Conservation (phyloP, 2,329 filamentous ascomycete species). For the Canariomyces notabilis region DNA sequence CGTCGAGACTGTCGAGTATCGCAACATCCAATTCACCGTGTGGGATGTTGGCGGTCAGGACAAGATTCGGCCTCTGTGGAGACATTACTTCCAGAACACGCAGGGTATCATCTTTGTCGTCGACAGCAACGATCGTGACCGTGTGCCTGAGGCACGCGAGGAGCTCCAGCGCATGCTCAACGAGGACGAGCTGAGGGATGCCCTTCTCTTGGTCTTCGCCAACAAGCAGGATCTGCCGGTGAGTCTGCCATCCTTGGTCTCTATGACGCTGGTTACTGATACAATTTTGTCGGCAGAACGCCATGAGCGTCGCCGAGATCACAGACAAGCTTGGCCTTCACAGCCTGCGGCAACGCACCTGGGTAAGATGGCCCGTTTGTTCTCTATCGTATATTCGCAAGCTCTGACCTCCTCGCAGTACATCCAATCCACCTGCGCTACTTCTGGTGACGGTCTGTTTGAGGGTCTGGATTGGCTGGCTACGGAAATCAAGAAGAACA, state of each 20-base stretch:
- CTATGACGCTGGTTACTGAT: slow-evolving; percentile 25
- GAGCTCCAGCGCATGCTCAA: slow-evolving; percentile 98
- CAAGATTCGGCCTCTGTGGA: slow-evolving; percentile 99
- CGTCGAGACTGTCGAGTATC: slow-evolving; percentile 99
- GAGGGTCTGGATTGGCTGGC: slow-evolving; percentile 96
- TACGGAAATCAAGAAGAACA: slow-evolving; percentile 71
- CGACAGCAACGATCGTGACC: slow-evolving; percentile 97
- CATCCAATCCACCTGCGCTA: slow-evolving; percentile 99
- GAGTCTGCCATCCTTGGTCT: slow-evolving; percentile 35
- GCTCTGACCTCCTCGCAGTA: slow-evolving; percentile 53
- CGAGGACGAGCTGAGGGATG: slow-evolving; percentile 97
- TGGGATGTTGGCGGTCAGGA: slow-evolving; percentile 99
- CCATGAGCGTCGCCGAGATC: slow-evolving; percentile 99
- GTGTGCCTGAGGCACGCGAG: slow-evolving; percentile 93
- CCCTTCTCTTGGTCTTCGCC: slow-evolving; percentile 93
- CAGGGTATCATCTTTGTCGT: slow-evolving; percentile 99
- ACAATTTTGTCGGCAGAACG: slow-evolving; percentile 64
- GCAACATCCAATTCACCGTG: slow-evolving; percentile 99
- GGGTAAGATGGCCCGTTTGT: slow-evolving; percentile 62
- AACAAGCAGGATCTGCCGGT: slow-evolving; percentile 99
- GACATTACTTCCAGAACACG: slow-evolving; percentile 99
- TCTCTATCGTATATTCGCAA: neutral
- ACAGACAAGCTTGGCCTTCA: slow-evolving; percentile 99
- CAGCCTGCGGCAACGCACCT: slow-evolving; percentile 96
- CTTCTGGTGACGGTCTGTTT: slow-evolving; percentile 98